Base-by-base conservation (phyloP, 805 yeast species). In the Ogataea salicorniae region DNA sequence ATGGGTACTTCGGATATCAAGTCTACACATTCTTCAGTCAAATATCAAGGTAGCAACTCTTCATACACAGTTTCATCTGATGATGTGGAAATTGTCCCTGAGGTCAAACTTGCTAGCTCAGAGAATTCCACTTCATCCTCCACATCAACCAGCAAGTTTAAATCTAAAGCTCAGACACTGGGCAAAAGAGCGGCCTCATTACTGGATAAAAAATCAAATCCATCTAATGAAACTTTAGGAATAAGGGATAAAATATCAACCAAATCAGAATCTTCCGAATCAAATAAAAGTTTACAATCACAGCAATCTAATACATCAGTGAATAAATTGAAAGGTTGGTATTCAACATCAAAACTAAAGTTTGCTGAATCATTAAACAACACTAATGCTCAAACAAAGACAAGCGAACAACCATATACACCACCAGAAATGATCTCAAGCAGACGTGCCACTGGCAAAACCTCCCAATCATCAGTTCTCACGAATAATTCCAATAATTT, bases 351-450 rank as follows among this genome's bases (percentile, higher is more conserved):
- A 46, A 76, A 70, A 20, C 56, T 60, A 55, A 48, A 43, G 39
- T 20, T 49, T 7, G 34, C 57, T 17, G 51, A 55, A n/a, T 26
- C 14, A 38, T 33, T 18, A 36, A 37, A 34, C 43, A n/a, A 37
- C 46, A 43, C 29, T 16, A 3, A 20, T 34, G 22, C n/a, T 9
- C 22, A 6, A 37, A 6, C 26, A 43, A 16, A 45, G 35, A 23
- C 20, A 38, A 43, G 39, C 26, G 59, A 42, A 23, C 29, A 41
- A 15, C 41, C 39, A 33, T 64, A 64, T 46, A 51, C 50, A 2
- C 77, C 83, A 0, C 87, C 87, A 0, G 87, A 82, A 58, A 83
- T 83, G 88, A 83, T 83, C n/a, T 70, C 77, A 39, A 79, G 71
- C 26, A 68, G 87, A 59, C 69, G 85, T 42, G 14, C 16, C 3